Conservation (phyloP, 805 yeast species). For the Ogataea zsoltii region DNA sequence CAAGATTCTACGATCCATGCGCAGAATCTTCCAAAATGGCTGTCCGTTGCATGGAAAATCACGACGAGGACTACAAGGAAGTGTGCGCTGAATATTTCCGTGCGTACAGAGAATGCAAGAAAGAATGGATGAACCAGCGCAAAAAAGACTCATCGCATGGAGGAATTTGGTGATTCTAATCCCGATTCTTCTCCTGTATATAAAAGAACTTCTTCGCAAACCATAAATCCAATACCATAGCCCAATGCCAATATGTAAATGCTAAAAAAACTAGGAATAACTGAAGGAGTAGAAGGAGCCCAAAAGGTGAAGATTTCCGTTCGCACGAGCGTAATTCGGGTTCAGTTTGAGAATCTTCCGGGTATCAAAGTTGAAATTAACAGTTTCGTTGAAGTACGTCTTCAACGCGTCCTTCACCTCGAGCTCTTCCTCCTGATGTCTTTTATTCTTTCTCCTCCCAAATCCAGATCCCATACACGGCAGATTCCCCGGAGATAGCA, state of each 20-base stretch:
- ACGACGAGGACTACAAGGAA: conserved; percentile 65
- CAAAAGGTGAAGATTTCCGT: conserved; percentile 17
- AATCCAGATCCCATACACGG: conserved; percentile 9
- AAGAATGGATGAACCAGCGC: conserved; percentile 57
- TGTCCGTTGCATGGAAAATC: conserved; percentile 75
- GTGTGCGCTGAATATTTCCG: conserved; percentile 80
- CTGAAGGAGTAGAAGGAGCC: conserved; percentile 28
- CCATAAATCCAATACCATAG: background rate
- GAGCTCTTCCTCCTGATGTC: conserved; percentile 15
- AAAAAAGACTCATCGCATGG: conserved; percentile 29
- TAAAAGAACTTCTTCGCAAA: background rate
- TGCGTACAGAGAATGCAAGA: conserved; percentile 91
- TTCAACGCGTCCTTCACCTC: conserved; percentile 23
- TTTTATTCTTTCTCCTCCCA: conserved; percentile 16
- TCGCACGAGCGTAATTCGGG: conserved; percentile 17
- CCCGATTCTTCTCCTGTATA: background rate
- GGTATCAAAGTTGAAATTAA: conserved; percentile 24
- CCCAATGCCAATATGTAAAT: background rate
- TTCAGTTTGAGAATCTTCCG: conserved; percentile 24
- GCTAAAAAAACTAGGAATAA: conserved; percentile 13
- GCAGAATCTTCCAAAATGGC: conserved; percentile 87
- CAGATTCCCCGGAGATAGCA: conserved; percentile 9
- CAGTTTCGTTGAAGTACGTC: conserved; percentile 26
- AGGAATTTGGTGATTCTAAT: conserved; percentile 31
- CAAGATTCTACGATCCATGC: conserved; percentile 91